These are phyloP conservation scores for Diaporthe sp. DNA, from an alignment of 2,329 filamentous ascomycete genomes.

Conservation along the genomic window DNA sequence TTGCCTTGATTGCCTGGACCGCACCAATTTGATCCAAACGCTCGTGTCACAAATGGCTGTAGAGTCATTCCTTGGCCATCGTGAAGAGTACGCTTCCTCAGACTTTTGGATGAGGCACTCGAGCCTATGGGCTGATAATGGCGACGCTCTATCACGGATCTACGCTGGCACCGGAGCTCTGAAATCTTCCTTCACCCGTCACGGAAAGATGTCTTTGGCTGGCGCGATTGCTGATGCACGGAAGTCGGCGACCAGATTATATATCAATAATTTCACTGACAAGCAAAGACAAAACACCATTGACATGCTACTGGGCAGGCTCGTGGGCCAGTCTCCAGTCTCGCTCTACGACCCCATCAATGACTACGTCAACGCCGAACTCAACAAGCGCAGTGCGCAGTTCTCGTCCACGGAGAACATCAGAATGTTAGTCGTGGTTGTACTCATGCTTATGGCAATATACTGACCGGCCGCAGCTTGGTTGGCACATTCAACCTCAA, in stretches of 20 bases:
- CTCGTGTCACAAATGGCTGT: conserved; percentile 95
- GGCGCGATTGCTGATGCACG: conserved; percentile 94
- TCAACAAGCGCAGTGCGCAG: conserved; percentile 75
- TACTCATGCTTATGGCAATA: conserved; percentile 9
- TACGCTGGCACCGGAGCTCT: conserved; percentile 96
- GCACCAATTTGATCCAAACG: conserved; percentile 96
- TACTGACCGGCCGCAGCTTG: conserved; percentile 54
- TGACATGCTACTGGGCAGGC: conserved; percentile 87
- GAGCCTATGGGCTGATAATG: conserved; percentile 96
- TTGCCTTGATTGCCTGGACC: conserved; percentile 94
- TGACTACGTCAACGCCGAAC: conserved; percentile 85
- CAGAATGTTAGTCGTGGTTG: conserved; percentile 70
- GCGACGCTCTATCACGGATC: conserved; percentile 92
- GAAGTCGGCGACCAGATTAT: conserved; percentile 93
- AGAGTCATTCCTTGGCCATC: conserved; percentile 83
- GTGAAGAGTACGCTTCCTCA: conserved; percentile 74
- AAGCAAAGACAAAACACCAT: conserved; percentile 94
- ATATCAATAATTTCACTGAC: conserved; percentile 98
- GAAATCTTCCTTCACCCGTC: conserved; percentile 93
- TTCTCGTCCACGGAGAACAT: conserved; percentile 82
- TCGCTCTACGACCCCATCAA: conserved; percentile 94
- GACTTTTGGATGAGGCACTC: conserved; percentile 96
- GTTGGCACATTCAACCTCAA: conserved; percentile 97
- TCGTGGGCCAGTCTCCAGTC: conserved; percentile 86
- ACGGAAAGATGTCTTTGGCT: conserved; percentile 95